Percentiles rank a stretch among this genome's conserved stretches.
These are phyloP conservation scores for Deuterostichococcus epilithicus DNA, from an alignment of 139 green algal genomes.

Conservation along the genomic window DNA sequence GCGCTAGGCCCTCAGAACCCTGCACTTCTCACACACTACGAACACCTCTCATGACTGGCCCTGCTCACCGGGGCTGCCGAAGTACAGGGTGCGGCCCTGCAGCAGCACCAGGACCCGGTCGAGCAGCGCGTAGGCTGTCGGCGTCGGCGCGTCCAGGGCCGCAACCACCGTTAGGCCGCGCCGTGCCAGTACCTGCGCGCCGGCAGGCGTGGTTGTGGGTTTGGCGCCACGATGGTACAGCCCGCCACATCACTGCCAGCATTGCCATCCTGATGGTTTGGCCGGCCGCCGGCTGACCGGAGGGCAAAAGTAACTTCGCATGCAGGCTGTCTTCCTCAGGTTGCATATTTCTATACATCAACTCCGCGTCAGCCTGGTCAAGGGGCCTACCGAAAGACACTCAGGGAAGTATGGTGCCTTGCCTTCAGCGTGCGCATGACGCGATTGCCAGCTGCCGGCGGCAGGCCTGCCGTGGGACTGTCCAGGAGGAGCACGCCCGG, in stretches of 20 bases:
- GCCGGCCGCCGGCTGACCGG: too few species aligned
- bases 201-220: too few species aligned
- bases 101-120: slow-evolving; percentile 61
- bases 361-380: background rate
- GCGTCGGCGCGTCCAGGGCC: slow-evolving; percentile 63
- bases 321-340: background rate
- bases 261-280: too few species aligned
- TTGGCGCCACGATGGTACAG: too few species aligned
- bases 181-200: slow-evolving; percentile 44
- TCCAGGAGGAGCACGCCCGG: slow-evolving; percentile 66
- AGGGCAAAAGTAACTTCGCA: slow-evolving; percentile 33
- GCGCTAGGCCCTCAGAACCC: background rate
- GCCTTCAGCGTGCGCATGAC: slow-evolving; percentile 1
- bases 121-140: slow-evolving; percentile 58
- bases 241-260: too few species aligned
- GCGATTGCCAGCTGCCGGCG: slow-evolving; percentile 63
- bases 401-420: background rate
- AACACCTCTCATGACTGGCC: background rate
- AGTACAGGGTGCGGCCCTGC: slow-evolving; percentile 42
- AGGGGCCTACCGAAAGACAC: background rate
- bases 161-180: slow-evolving; percentile 59
- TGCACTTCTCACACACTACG: background rate
- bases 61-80: slow-evolving; percentile 35
- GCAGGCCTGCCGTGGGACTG: slow-evolving; percentile 63
- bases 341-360: background rate